Base-by-base conservation (phyloP, 2,329 filamentous ascomycete species). In the Aureobasidium sp. region DNA sequence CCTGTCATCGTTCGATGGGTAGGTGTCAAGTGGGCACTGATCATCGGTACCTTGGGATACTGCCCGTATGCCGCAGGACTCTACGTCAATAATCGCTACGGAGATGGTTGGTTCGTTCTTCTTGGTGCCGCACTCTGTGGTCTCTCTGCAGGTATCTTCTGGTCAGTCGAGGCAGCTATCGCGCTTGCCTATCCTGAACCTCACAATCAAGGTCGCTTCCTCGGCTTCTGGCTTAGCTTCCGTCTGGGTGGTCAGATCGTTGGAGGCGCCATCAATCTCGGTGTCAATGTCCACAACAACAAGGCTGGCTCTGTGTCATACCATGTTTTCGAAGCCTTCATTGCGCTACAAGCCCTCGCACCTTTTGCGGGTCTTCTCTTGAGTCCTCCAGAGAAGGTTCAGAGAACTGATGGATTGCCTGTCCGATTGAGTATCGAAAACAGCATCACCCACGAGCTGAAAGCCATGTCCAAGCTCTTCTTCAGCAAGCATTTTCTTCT, bases 401-500 rank as follows among this genome's bases (percentile, higher is more conserved):
- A 82, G 64, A 76, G 81, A 13, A 70, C 71, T 20, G 81, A 83
- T 64, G 79, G 80, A 0, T 82, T 85, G 7, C 85, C 83, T 11
- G 91, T 93, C 3, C 79, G 85, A 13, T 75, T 93, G 53, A 76
- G 78, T 0, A 91, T 93, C 38, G 76, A 84, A 0, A 78, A 89
- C 11, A 82, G 84, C 51, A 85, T 87, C 0, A 85, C 82, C 78
- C 78, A 78, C 20, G 91, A 93, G 75, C 78, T 93, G 29, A 87
- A 86, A 67, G 81, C 82, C 2, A 92, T 87, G 1, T 80, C 82
- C 0, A 86, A 82, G 65, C 78, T 89, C 0, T 92, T 93, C 69
- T 77, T 90, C 36, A 87, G 81, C 2, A 87, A 83, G 50, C 84
- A 85, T 36, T 93, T 92, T 66, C 77, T 93, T 1, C 79, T 93